phyloP scores from a whole-genome alignment of 73 alveolate genomes.

The Tetrahymena thermophila region DNA sequence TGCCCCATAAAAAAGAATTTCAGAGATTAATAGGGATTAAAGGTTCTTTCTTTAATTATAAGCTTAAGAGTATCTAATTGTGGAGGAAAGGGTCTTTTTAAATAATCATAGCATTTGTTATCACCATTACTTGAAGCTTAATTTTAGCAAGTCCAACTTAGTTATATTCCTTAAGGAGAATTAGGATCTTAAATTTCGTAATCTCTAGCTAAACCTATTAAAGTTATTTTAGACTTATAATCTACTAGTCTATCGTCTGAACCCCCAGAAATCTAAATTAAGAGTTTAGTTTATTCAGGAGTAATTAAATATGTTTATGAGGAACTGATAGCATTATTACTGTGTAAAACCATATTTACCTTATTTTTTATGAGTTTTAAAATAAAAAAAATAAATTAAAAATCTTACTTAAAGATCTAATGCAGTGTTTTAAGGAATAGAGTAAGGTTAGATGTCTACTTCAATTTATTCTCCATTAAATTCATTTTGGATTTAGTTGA shows the following conservation, averaged over 20 bases:
- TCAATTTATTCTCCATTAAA: background rate
- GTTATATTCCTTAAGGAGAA: background rate
- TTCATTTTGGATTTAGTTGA: too few species aligned
- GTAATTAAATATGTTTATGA: background rate
- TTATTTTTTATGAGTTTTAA: too few species aligned
- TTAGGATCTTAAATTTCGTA: background rate
- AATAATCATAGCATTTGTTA: background rate
- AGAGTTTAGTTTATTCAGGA: background rate
- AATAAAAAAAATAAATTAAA: too few species aligned
- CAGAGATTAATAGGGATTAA: background rate
- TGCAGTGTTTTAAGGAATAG: background rate
- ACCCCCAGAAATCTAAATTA: background rate
- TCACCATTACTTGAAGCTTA: background rate
- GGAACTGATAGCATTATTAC: background rate
- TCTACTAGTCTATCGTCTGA: background rate
- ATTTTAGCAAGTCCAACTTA: background rate
- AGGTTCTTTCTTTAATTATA: background rate
- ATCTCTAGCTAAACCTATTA: background rate
- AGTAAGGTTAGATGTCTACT: background rate
- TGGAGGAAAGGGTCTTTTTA: background rate
- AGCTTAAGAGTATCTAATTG: background rate
- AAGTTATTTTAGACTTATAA: background rate
- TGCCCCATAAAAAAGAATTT: background rate
- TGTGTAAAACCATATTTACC: background rate
- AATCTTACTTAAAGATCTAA: background rate